Evolutionary conservation across 257 asterid genomes (phyloP), one percentile per base, ranked within the genome.

Genomic region (Cynanchum wilfordii): DNA sequence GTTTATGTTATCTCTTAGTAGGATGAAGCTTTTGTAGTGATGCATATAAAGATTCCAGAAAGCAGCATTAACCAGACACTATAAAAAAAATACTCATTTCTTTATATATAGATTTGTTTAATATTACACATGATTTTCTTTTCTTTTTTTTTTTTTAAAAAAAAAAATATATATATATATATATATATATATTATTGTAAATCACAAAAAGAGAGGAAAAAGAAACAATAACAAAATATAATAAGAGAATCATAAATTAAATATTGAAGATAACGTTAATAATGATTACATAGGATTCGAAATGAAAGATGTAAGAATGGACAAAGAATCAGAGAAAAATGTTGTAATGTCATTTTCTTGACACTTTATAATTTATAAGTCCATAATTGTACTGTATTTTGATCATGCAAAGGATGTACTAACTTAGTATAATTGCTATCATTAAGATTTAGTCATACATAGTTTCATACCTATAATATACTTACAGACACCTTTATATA

Each of bases 311-410:
- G 22, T 54, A 51, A 24, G 10, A 56, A 56, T n/a, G 19, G 20
- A 58, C 20, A 58, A 58, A 25, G 8, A 58, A 58, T 6, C 8
- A 25, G 15, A 58, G 7, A 11, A 4, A 11, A 12, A 11, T 58
- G 13, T 63, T 42, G 49, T 63, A 63, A 63, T 63, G 68, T 63
- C 68, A 63, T 63, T 33, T 63, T 62, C 68, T 62, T 62, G 24
- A 24, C 13, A 13, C 12, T 49, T 49, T 29, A 51, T 50, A 16
- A 36, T 42, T 10, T 42, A 5, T 16, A 50, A 24, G 24, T 69
- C 7, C 59, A 36, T 33, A 51, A 30, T 52, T 40, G 33, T 69
- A 13, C 42, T 19, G 3, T 10, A 49, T 27, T 51, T 9, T 8
- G 36, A 69, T 29, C 57, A 8, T 38, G 2, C 56, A 68, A 68